Conservation (phyloP, 768 basidiomycete species). For the Pleurotus giganteus region DNA sequence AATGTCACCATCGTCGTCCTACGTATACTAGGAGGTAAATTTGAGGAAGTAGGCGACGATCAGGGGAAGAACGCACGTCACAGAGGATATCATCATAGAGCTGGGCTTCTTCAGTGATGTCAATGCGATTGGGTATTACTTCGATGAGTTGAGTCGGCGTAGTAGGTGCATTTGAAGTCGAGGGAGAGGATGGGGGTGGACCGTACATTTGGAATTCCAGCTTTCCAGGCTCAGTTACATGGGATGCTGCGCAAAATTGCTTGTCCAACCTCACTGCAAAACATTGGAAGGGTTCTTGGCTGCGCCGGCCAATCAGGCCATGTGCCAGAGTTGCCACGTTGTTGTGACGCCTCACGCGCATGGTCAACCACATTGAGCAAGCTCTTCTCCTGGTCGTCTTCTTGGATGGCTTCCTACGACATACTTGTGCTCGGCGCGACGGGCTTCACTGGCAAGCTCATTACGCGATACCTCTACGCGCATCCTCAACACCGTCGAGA, state of each 20-base stretch:
- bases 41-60: not conserved
- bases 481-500: conserved; percentile 50
- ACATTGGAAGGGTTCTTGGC: too few species aligned
- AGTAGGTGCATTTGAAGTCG: conserved; percentile 9
- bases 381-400: too few species aligned
- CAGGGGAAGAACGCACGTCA: conserved; percentile 32
- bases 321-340: too few species aligned
- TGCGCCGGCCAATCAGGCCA: too few species aligned
- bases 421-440: conserved; percentile 75
- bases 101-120: conserved; percentile 65
- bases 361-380: too few species aligned
- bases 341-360: too few species aligned
- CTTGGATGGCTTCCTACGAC: conserved; percentile 30
- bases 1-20: conserved; percentile 20
- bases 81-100: conserved; percentile 62
- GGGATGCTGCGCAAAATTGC: too few species aligned
- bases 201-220: too few species aligned
- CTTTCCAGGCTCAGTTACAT: too few species aligned
- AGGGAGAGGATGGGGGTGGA: too few species aligned
- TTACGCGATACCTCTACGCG: conserved; percentile 59
- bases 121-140: conserved; percentile 54
- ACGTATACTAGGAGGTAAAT: too few species aligned
- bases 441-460: conserved; percentile 73
- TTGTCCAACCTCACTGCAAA: too few species aligned
- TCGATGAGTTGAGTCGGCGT: conserved; percentile 36